Evolutionary conservation across 176 grass and related monocot genomes (phyloP).

Genomic region (Elaeis guineensis): DNA sequence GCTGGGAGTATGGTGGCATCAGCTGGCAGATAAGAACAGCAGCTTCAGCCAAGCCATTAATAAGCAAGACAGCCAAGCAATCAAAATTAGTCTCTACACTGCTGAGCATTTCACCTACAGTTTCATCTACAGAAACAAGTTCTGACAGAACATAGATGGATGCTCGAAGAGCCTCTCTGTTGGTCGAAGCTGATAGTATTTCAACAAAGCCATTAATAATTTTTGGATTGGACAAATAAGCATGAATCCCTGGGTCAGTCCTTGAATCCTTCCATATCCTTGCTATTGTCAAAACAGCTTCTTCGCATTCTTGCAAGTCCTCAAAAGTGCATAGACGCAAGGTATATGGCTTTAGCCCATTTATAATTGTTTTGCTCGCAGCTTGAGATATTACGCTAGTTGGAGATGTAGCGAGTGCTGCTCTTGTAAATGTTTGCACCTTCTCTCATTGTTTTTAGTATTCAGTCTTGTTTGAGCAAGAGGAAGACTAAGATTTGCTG

Average conservation of each 20-base stretch:
- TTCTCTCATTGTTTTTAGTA: neutral
- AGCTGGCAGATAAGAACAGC: neutral
- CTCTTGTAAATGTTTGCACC: neutral
- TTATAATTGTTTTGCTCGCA: neutral
- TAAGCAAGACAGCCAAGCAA: neutral
- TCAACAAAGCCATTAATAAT: neutral
- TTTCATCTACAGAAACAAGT: neutral
- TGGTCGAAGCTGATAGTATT: neutral
- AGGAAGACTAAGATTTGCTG: neutral
- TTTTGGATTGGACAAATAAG: neutral
- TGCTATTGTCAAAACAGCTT: neutral
- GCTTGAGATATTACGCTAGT: neutral
- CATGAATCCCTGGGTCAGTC: neutral
- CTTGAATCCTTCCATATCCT: neutral
- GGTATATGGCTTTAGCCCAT: neutral
- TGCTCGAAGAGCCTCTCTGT: conserved; percentile 1
- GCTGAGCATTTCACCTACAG: neutral
- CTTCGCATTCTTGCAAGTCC: neutral
- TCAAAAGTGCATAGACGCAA: neutral
- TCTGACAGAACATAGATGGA: neutral
- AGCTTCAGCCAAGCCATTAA: neutral
- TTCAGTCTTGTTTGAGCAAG: neutral
- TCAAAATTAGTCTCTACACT: neutral
- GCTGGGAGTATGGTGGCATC: neutral
- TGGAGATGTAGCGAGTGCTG: neutral